Base-by-base conservation (phyloP, 148 eudicot species). In the Rhododendron mucronatum region DNA sequence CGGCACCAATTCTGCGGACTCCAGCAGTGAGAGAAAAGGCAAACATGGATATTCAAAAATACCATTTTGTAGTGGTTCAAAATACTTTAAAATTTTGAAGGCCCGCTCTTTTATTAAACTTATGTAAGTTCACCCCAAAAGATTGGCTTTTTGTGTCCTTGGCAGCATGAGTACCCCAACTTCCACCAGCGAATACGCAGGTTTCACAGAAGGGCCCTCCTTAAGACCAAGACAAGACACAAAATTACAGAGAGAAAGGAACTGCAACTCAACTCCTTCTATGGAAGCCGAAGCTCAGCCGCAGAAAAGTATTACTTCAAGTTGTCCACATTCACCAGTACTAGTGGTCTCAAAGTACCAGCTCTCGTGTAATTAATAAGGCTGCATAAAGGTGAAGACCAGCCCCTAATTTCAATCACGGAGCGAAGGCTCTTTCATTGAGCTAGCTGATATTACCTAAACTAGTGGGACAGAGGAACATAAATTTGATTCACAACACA, bases 271-370 rank as follows among this genome's bases (percentile, higher is more conserved):
- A 81, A 33, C 16, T 81, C 53, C 53, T 80, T 37, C 14, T 18
- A 67, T 39, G 41, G 61, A 86, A 86, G 69, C 80, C 39, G 53
- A 80, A 37, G 23, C 73, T 81, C 80, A 86, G 16, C 84, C 20
- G 20, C 61, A 77, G 61, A 77, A 23, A 48, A 12, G 44, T 44
- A 79, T 30, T 11, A 53, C 16, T 53, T 48, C 30, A 85, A 85
- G 59, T 23, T 63, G 33, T n/a, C 83, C 87, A 59, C 67, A 51
- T 61, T 35, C 53, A 63, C n/a, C 82, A 53, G 74, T 59, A 78
- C 12, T 13, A 85, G 21, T 78, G 33, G 44, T 81, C 37, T 35
- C 3, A 35, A 35, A 35, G 37, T 35, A 35, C 37, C 37, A 35
- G 3, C 37, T 35, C 37, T 1, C 3, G 37, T 35, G 37, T 3